These are phyloP conservation scores for Colletotrichum cordylinicola DNA, from an alignment of 2,329 filamentous ascomycete genomes.

Conservation along the genomic window DNA sequence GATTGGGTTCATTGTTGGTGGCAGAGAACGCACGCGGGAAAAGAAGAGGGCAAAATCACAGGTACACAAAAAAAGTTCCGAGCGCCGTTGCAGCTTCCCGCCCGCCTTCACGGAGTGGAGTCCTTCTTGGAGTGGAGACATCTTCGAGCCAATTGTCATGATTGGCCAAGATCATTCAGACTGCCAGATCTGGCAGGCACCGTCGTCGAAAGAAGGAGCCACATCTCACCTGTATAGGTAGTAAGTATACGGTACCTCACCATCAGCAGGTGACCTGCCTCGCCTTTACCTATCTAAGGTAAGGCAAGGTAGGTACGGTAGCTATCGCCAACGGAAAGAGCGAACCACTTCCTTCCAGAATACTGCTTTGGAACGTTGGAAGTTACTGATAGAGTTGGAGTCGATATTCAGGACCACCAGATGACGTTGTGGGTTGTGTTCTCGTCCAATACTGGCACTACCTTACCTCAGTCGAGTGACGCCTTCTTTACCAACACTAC, in stretches of 20 bases:
- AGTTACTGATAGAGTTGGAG: background rate
- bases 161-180: background rate
- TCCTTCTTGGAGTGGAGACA: background rate
- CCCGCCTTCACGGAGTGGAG: background rate
- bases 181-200: background rate
- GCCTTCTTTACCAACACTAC: background rate
- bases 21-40: background rate
- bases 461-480: background rate
- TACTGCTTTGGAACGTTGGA: background rate
- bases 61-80: background rate
- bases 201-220: background rate
- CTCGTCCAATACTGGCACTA: background rate
- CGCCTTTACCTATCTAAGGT: background rate
- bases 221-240: background rate
- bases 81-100: constrained; percentile 8
- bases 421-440: background rate
- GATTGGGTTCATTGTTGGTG: background rate
- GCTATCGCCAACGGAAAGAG: background rate
- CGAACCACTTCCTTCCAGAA: background rate
- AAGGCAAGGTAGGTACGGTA: background rate
- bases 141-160: background rate
- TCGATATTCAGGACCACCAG: background rate
- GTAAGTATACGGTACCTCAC: background rate
- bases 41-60: background rate
- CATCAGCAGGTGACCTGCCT: background rate